A percentile compares a stretch with the other conserved stretches of the same genome.
These are phyloP conservation scores for Talaromyces sp. DNA, from an alignment of 2,329 filamentous ascomycete genomes.

Conservation along the genomic window DNA sequence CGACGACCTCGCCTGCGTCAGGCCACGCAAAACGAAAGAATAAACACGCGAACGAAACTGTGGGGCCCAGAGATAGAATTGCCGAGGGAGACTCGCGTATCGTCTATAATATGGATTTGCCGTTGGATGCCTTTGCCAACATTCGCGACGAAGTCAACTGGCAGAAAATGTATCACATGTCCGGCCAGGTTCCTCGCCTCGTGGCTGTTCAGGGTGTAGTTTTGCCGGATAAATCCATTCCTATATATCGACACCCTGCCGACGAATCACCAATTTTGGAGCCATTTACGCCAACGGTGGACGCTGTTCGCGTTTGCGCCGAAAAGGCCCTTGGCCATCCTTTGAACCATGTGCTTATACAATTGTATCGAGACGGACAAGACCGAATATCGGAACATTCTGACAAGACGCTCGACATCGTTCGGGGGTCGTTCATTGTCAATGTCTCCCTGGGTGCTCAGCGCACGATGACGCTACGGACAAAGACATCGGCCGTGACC, in stretches of 20 bases:
- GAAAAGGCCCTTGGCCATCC: slow-evolving; percentile 70
- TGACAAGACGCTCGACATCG: slow-evolving; percentile 93
- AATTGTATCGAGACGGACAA: slow-evolving; percentile 79
- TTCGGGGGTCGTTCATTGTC: slow-evolving; percentile 72
- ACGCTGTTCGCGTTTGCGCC: slow-evolving; percentile 60
- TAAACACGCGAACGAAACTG: slow-evolving; percentile 15
- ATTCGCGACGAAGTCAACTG: slow-evolving; percentile 72
- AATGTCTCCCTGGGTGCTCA: slow-evolving; percentile 93
- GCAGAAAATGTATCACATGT: slow-evolving; percentile 89
- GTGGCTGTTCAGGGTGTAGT: slow-evolving; percentile 81
- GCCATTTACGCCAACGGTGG: slow-evolving; percentile 68
- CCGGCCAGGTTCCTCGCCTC: slow-evolving; percentile 82
- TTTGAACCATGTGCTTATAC: slow-evolving; percentile 87
- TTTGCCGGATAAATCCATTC: slow-evolving; percentile 60
- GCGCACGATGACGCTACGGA: slow-evolving; percentile 81
- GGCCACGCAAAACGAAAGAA: slow-evolving; percentile 13
- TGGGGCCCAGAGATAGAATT: slow-evolving; percentile 51
- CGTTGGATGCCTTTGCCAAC: slow-evolving; percentile 57
- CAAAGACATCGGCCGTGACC: slow-evolving; percentile 46
- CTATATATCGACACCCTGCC: slow-evolving; percentile 90
- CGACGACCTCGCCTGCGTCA: neutral
- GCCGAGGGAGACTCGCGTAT: slow-evolving; percentile 79
- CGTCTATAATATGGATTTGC: slow-evolving; percentile 62
- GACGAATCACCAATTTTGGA: slow-evolving; percentile 77
- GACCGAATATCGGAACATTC: slow-evolving; percentile 97